Percentiles rank a stretch among this genome's conserved stretches.
Evolutionary conservation across 306 rosid species (phyloP).

Genomic region (Citrullus amarus): DNA sequence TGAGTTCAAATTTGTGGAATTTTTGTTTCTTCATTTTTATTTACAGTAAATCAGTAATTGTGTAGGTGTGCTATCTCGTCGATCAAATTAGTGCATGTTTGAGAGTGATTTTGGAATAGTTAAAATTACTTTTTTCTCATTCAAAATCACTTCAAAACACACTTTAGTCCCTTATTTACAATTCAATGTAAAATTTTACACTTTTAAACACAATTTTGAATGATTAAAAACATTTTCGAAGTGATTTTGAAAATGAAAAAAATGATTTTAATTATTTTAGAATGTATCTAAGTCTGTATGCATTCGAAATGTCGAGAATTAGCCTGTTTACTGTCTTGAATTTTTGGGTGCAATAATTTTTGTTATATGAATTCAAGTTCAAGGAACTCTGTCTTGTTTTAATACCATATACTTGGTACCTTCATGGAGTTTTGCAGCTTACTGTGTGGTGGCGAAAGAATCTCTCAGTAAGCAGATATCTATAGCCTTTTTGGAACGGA

Average conservation of each 20-base stretch:
- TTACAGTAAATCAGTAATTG: not conserved
- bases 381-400: not conserved
- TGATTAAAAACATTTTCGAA: no score
- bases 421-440: conserved; percentile 47
- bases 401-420: not conserved
- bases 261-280: no score
- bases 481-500: conserved; percentile 74
- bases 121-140: no score
- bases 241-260: no score
- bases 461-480: conserved; percentile 79
- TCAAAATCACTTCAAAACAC: no score
- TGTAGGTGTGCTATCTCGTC: not conserved
- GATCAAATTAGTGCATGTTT: not conserved
- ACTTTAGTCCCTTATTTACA: no score
- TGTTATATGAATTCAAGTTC: not conserved
- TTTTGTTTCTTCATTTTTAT: not conserved
- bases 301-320: not conserved
- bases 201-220: no score
- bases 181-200: no score
- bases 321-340: not conserved
- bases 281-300: not conserved
- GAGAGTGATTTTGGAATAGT: no score
- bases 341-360: not conserved
- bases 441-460: conserved; percentile 92
- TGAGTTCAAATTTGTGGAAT: not conserved